Evolutionary conservation across 2,329 filamentous ascomycete genomes (phyloP), one percentile per base, ranked within the genome.

Genomic region (Amesomyces nigricolor): DNA sequence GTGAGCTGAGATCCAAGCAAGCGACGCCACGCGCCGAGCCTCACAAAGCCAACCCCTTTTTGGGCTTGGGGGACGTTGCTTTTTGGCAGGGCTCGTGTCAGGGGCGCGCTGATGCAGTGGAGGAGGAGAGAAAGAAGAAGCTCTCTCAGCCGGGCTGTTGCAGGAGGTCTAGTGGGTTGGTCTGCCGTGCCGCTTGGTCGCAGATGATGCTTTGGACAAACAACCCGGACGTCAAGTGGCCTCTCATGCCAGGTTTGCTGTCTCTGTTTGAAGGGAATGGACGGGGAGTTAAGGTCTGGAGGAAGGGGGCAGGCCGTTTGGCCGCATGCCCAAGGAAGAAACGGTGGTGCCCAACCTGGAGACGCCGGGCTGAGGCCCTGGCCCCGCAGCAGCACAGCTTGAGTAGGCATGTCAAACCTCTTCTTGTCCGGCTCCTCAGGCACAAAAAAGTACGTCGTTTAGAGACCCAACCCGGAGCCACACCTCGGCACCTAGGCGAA

Each of bases 1-100:
- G 46, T 49, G 48, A 56, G 52, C 54, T 57, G 53, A 57, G 42
- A 37, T 56, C 56, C 60, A 60, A 60, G 56, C 54, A 60, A 60
- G 56, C 48, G 40, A 42, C 52, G 55, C 49, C 56, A 58, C 56
- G 51, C 51, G 35, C 46, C 51, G 46, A 56, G 53, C 57, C 51
- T 54, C 54, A 52, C 32, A 38, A 40, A 54, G 17, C 26, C 42
- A 42, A 22, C 22, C 17, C 26, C 16, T 22, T 16, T n/a, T 42
- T 22, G 32, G 42, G 26, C 35, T 22, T 37, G 10, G 35, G 8
- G 11, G 2, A n/a, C 16, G 19, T 38, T 10, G 5, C 14, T 29
- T 22, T 30, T 17, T 39, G 29, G 29, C 37, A 19, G 7, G 30
- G 32, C 30, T 26, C 16, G 38, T n/a, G 16, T 17, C 6, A 32